phyloP scores from a whole-genome alignment of 2,329 filamentous ascomycete genomes.

The Akanthomyces lecanii region DNA sequence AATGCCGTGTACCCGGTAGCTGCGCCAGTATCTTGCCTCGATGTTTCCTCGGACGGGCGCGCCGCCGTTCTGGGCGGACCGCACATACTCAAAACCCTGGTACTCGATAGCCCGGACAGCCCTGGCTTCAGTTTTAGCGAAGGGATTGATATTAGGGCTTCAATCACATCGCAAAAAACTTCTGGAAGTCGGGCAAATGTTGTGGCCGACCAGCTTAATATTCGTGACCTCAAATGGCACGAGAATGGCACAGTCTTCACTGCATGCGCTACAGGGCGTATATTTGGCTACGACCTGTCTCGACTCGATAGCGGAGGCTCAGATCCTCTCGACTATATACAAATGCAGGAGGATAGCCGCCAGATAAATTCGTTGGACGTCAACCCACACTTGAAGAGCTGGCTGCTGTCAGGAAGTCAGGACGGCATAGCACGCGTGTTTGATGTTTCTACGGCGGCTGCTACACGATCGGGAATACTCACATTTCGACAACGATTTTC shows the following conservation, averaged over 20 bases:
- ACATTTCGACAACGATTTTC: slow-evolving; percentile 47
- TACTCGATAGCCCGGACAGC: slow-evolving; percentile 43
- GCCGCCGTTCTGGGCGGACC: slow-evolving; percentile 54
- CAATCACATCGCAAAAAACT: slow-evolving; percentile 48
- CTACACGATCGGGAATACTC: slow-evolving; percentile 44
- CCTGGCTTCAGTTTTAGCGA: slow-evolving; percentile 40
- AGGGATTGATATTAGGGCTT: slow-evolving; percentile 53
- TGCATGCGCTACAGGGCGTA: slow-evolving; percentile 59
- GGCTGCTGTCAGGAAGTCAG: slow-evolving; percentile 59
- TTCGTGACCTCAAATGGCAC: slow-evolving; percentile 59
- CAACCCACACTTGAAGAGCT: slow-evolving; percentile 55
- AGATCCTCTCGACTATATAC: slow-evolving; percentile 50
- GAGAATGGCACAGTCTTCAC: slow-evolving; percentile 55
- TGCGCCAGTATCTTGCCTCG: slow-evolving; percentile 53
- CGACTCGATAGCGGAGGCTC: slow-evolving; percentile 42
- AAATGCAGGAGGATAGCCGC: slow-evolving; percentile 57
- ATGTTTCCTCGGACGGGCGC: slow-evolving; percentile 53
- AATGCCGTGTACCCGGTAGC: slow-evolving; percentile 49
- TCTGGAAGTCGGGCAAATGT: slow-evolving; percentile 38
- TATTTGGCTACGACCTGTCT: slow-evolving; percentile 59
- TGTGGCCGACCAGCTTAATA: slow-evolving; percentile 55
- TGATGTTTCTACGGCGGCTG: slow-evolving; percentile 48
- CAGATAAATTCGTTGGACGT: slow-evolving; percentile 62
- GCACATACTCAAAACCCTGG: slow-evolving; percentile 58
- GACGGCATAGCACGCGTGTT: slow-evolving; percentile 61